Base-by-base conservation (phyloP, 257 asterid species). In the Solanum appendiculatum region DNA sequence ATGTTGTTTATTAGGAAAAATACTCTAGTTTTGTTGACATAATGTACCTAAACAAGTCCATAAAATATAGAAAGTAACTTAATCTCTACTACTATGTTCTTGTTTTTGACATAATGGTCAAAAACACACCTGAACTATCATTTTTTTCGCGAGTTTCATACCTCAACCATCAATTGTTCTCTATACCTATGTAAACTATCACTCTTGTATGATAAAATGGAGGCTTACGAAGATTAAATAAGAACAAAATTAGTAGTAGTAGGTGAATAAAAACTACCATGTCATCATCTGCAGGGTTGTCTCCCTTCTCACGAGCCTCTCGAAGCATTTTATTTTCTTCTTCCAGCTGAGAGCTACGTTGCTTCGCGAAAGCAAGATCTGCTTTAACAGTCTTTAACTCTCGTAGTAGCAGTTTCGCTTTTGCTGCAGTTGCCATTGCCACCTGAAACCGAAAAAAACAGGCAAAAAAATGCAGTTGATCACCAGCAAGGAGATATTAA, bases 371-470 rank as follows among this genome's bases (percentile, higher is more conserved):
- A 6, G 98, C 94, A 18, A 97, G 93, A 88, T 97, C 99, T 25
- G 98, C 98, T 90, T 96, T 94, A 21, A 96, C 92, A 21, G 99
- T 97, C 90, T 97, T 97, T 78, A 97, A 94, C 93, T 97, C 99
- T 58, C 99, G 91, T 9, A 97, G 92, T 0, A 95, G 96, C 72
- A 97, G 92, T 86, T 97, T 97, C 11, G 98, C 99, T 89, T 97
- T 97, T 6, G 99, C 99, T 87, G 99, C 98, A 16, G 98, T 97
- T 40, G 99, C 99, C 99, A 95, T 92, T 60, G 99, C 99, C 87
- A 97, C 98, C 99, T 97, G 91, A 37, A 75, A 88, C 75, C 77
- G 74, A 68, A 44, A 40, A 40, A 69, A 84, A 56, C 21, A 33
- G 60, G 64, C 34, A 20, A 46, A 85, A 39, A 80, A 77, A 86